Evolutionary conservation across 2,329 filamentous ascomycete species (phyloP).

Genomic region (Zalaria sp.): DNA sequence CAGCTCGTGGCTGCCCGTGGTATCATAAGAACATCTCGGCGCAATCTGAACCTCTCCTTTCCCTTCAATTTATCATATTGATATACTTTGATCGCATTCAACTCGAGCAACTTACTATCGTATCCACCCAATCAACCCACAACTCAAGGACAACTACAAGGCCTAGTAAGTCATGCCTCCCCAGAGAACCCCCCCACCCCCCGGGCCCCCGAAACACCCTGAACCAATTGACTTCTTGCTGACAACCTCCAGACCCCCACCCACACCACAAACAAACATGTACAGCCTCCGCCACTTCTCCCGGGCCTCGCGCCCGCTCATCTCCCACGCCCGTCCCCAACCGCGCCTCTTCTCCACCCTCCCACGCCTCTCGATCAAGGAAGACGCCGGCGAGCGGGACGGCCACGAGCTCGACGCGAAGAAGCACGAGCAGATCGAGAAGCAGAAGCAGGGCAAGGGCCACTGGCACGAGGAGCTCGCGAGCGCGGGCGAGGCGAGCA

Average conservation of each 20-base stretch:
- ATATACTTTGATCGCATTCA: too few species aligned
- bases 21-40: too few species aligned
- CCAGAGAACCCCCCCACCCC: too few species aligned
- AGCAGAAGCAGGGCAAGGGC: slow-evolving; percentile 27
- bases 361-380: slow-evolving; percentile 17
- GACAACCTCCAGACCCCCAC: not conserved
- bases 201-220: too few species aligned
- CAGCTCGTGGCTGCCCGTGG: too few species aligned
- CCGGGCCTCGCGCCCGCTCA: slow-evolving; percentile 1
- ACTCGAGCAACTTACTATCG: too few species aligned
- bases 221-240: not conserved
- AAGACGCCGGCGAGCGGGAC: slow-evolving; percentile 19
- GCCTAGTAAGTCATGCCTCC: too few species aligned
- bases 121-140: too few species aligned
- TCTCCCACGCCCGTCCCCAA: not conserved
- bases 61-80: too few species aligned
- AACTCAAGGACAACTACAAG: too few species aligned
- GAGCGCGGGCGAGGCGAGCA: slow-evolving; percentile 23
- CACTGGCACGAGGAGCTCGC: slow-evolving; percentile 30
- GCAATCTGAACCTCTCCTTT: too few species aligned
- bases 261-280: not conserved
- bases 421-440: slow-evolving; percentile 30
- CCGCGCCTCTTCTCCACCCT: slow-evolving; percentile 15
- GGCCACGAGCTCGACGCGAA: slow-evolving; percentile 25
- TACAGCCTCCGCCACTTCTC: not conserved